Evolutionary conservation across 371 early-diverging fungal genomes (phyloP), one percentile per base, ranked within the genome.

Genomic region (Mucor lusitanicus): DNA sequence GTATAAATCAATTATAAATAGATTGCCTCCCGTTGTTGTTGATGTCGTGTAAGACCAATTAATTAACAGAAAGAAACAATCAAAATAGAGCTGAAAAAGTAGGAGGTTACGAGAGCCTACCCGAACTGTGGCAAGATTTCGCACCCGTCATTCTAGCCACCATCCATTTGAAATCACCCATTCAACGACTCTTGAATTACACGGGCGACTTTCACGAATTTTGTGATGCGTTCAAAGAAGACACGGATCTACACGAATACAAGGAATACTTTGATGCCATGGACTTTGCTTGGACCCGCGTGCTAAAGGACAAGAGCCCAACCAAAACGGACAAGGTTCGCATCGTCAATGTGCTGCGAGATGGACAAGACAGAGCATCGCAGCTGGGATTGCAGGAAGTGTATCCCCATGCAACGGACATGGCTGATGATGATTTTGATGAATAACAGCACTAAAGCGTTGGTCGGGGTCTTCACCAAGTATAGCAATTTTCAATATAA

Each of bases 201-300:
- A 77, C 80, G 6, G 64, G 67, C n/a, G 72, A 76, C 33, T 79
- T 79, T 50, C 77, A 79, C 50, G 80, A 77, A 9, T 77, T 67
- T 48, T 79, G 77, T 59, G 68, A 69, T 13, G 77, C 68, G 1
- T 79, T 70, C 50, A 59, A 73, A 27, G 67, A 71, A 17, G 75
- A 74, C 11, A 72, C 74, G 8, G 74, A 76, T 40, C 33, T 61
- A n/a, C 30, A 63, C n/a, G 72, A 68, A 37, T 79, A 63, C 15
- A 44, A 74, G 30, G 73, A 71, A 60, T 79, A 71, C 55, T 79
- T 71, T 58, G 67, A 68, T 3, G 72, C 71, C 8, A 61, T 79
- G 64, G 77, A 79, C 37, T 67, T 73, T 53, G 71, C 75, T 46
- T 79, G 80, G 80, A 44, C 57, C 1, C 11, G 25, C 0, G 53